These are phyloP conservation scores for Fusarium brachygibbosum DNA, from an alignment of 2,329 filamentous ascomycete species.

Conservation along the genomic window DNA sequence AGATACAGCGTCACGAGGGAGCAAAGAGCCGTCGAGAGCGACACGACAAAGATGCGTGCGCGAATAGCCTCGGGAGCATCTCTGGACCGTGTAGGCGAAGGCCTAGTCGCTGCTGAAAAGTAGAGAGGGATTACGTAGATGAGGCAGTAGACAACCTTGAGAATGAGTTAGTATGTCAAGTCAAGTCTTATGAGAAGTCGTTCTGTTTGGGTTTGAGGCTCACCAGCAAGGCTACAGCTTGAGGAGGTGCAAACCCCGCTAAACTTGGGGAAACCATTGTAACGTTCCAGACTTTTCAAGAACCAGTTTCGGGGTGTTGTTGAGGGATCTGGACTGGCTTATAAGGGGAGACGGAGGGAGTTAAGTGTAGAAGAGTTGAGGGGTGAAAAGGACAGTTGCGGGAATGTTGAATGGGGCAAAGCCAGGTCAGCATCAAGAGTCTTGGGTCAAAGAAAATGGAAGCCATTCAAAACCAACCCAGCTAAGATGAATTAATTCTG, in stretches of 20 bases:
- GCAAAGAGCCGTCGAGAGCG: slow-evolving; percentile 78
- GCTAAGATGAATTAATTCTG: neutral
- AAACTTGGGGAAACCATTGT: slow-evolving; percentile 24
- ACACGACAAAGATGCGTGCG: slow-evolving; percentile 85
- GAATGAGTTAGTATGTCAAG: slow-evolving; percentile 18
- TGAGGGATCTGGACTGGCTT: neutral
- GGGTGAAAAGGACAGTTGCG: slow-evolving; percentile 13
- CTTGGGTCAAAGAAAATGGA: slow-evolving; percentile 20
- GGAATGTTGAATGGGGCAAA: slow-evolving; percentile 29
- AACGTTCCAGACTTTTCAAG: slow-evolving; percentile 1
- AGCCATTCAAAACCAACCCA: slow-evolving; percentile 15
- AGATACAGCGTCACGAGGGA: slow-evolving; percentile 72
- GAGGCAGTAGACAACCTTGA: slow-evolving; percentile 80
- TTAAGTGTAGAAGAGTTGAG: slow-evolving; percentile 7
- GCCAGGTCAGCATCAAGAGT: slow-evolving; percentile 18
- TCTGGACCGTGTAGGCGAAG: slow-evolving; percentile 81
- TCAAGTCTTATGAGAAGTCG: slow-evolving; percentile 1
- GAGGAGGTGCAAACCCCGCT: slow-evolving; percentile 41
- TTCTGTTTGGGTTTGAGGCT: slow-evolving; percentile 27
- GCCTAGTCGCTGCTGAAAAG: slow-evolving; percentile 81
- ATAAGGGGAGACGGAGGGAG: neutral
- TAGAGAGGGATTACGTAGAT: slow-evolving; percentile 95
- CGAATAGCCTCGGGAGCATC: slow-evolving; percentile 92
- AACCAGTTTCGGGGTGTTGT: neutral
- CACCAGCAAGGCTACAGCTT: slow-evolving; percentile 45